A percentile compares a stretch with the other conserved stretches of the same genome.
These are phyloP conservation scores for Asterophora lycoperdoides DNA, from an alignment of 768 basidiomycete species.

Conservation along the genomic window DNA sequence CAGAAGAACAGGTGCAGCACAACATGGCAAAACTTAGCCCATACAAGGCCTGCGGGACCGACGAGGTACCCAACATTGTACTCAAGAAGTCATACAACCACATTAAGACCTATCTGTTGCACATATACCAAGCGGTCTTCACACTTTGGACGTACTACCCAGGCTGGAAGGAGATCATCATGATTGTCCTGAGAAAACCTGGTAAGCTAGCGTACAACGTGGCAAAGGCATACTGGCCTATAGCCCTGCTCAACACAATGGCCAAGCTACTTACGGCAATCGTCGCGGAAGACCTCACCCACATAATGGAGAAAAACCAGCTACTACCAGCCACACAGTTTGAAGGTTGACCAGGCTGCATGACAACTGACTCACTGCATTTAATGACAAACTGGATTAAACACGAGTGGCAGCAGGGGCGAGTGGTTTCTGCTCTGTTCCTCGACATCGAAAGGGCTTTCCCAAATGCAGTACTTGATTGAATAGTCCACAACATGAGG, in stretches of 20 bases:
- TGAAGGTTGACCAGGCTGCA: slow-evolving; percentile 22
- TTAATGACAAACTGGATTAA: slow-evolving; percentile 28
- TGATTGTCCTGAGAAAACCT: slow-evolving; percentile 32
- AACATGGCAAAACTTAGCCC: slow-evolving; percentile 16
- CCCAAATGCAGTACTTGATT: slow-evolving; percentile 18
- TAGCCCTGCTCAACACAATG: slow-evolving; percentile 26
- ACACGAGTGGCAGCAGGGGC: slow-evolving; percentile 28
- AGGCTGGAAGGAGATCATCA: slow-evolving; percentile 20
- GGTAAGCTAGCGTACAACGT: slow-evolving; percentile 29
- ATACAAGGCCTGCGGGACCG: slow-evolving; percentile 29
- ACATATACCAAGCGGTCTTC: slow-evolving; percentile 27
- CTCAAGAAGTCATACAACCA: slow-evolving; percentile 22
- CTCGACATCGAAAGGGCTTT: slow-evolving; percentile 28
- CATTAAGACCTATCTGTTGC: slow-evolving; percentile 20
- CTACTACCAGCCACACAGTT: slow-evolving; percentile 26
- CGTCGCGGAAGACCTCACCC: slow-evolving; percentile 19
- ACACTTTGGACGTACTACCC: slow-evolving; percentile 22
- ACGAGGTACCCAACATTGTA: slow-evolving; percentile 27
- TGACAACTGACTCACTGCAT: slow-evolving; percentile 30
- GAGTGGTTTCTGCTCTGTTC: slow-evolving; percentile 23
- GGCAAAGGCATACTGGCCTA: slow-evolving; percentile 31
- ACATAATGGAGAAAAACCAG: slow-evolving; percentile 9
- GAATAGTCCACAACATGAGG: slow-evolving; percentile 22
- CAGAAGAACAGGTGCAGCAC: slow-evolving; percentile 12
- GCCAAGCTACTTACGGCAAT: slow-evolving; percentile 18